Conservation (phyloP, 345 rosid species). For the Isatis tinctoria region DNA sequence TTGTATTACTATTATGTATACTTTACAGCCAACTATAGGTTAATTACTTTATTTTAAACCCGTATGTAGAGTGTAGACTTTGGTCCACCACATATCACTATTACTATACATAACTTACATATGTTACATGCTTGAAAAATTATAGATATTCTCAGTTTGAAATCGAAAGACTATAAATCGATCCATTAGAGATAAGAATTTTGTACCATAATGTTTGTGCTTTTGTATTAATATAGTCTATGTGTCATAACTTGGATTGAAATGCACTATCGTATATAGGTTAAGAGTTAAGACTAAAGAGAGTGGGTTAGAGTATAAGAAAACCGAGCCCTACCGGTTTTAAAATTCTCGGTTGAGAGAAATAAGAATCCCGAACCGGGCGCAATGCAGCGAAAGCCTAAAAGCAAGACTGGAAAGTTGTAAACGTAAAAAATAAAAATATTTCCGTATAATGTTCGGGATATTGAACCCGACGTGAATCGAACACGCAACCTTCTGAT, state of each 20-base stretch:
- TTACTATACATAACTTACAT: neutral
- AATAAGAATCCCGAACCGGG: too few relatives aligned
- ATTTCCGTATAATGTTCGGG: neutral
- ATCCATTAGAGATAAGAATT: neutral
- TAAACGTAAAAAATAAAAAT: too few relatives aligned
- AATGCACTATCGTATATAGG: too few relatives aligned
- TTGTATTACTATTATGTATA: neutral
- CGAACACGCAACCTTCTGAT: slow-evolving; percentile 98
- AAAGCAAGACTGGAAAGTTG: too few relatives aligned
- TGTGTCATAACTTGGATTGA: neutral
- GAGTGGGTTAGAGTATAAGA: too few relatives aligned
- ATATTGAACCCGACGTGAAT: slow-evolving; percentile 83
- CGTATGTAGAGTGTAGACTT: neutral
- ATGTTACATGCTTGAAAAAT: neutral
- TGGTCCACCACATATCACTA: neutral
- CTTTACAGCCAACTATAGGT: neutral
- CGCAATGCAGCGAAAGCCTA: too few relatives aligned
- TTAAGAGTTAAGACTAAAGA: too few relatives aligned
- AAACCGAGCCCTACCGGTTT: too few relatives aligned
- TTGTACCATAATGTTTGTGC: neutral
- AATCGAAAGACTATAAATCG: neutral
- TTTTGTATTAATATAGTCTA: neutral
- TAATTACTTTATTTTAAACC: neutral
- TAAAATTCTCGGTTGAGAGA: too few relatives aligned
- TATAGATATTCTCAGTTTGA: neutral